Evolutionary conservation across 805 yeast species (phyloP).

Genomic region (Lipomyces spencermartinsiae): DNA sequence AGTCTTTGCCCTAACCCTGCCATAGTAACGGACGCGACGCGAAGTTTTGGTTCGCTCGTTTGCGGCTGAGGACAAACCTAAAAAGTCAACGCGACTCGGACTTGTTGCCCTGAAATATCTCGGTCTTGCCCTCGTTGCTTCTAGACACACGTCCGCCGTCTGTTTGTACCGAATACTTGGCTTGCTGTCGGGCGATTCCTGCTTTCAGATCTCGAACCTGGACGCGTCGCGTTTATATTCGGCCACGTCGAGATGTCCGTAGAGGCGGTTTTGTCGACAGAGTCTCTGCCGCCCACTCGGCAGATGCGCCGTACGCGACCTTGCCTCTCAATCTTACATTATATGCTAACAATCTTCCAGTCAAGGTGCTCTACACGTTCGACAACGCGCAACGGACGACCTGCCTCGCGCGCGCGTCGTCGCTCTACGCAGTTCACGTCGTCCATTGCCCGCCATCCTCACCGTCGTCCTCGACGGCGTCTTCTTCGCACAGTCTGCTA

Average conservation of each 20-base stretch:
- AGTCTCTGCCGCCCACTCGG: slow-evolving; percentile 25
- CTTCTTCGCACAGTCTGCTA: slow-evolving; percentile 35
- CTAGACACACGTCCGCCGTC: not conserved
- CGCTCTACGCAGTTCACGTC: slow-evolving; percentile 40
- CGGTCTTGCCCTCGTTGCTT: not conserved
- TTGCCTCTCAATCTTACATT: not conserved
- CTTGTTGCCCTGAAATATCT: not conserved
- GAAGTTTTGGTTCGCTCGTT: not conserved
- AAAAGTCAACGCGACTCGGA: not conserved
- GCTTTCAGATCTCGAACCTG: not conserved
- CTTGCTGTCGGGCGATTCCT: not conserved
- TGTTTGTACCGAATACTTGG: not conserved
- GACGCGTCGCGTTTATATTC: not conserved
- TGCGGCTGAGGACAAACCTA: not conserved
- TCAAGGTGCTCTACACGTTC: slow-evolving; percentile 50
- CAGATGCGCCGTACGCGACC: slow-evolving; percentile 29
- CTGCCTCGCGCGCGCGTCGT: slow-evolving; percentile 46
- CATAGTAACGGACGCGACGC: not conserved
- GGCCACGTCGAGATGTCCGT: slow-evolving; percentile 15
- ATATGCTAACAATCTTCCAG: slow-evolving; percentile 12
- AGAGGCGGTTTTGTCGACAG: slow-evolving; percentile 17
- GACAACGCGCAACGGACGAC: slow-evolving; percentile 45
- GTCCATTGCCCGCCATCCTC: slow-evolving; percentile 24
- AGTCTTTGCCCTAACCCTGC: not conserved
- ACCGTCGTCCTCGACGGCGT: slow-evolving; percentile 16